phyloP scores from a whole-genome alignment of 2,329 filamentous ascomycete species.

The Coniochaeta hoffmannii region DNA sequence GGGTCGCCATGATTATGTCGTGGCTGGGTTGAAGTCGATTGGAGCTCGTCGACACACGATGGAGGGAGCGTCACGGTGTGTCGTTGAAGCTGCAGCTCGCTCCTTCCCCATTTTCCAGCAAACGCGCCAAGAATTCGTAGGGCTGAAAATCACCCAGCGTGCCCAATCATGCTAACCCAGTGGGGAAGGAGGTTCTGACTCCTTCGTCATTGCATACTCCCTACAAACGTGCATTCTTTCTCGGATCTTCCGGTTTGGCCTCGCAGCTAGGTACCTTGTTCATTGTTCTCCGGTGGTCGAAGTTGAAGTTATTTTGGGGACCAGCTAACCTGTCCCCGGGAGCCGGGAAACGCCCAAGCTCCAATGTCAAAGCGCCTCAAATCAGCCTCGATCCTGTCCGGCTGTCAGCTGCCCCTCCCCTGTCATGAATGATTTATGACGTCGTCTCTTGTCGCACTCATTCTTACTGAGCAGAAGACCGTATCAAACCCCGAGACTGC shows the following conservation, averaged over 20 bases:
- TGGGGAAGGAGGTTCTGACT: neutral
- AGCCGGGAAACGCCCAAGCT: neutral
- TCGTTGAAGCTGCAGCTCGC: neutral
- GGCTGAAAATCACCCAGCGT: neutral
- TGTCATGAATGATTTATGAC: neutral
- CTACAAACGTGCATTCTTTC: neutral
- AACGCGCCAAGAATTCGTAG: neutral
- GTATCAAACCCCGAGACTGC: too few relatives aligned
- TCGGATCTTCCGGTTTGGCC: neutral
- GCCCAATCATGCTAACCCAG: too few relatives aligned
- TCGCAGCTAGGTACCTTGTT: too few relatives aligned
- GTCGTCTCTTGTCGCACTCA: too few relatives aligned
- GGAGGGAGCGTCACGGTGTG: neutral
- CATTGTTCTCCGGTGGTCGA: too few relatives aligned
- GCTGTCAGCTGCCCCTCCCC: neutral
- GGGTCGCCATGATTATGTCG: neutral
- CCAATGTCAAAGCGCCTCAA: neutral
- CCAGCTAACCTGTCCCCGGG: too few relatives aligned
- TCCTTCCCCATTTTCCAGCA: neutral
- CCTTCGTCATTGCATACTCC: too few relatives aligned
- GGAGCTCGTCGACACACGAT: neutral
- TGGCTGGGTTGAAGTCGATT: neutral
- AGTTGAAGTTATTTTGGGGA: neutral
- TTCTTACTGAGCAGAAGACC: too few relatives aligned
- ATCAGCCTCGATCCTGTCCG: neutral